phyloP scores from a whole-genome alignment of 805 yeast genomes.

The Ogataea trehalophila region DNA sequence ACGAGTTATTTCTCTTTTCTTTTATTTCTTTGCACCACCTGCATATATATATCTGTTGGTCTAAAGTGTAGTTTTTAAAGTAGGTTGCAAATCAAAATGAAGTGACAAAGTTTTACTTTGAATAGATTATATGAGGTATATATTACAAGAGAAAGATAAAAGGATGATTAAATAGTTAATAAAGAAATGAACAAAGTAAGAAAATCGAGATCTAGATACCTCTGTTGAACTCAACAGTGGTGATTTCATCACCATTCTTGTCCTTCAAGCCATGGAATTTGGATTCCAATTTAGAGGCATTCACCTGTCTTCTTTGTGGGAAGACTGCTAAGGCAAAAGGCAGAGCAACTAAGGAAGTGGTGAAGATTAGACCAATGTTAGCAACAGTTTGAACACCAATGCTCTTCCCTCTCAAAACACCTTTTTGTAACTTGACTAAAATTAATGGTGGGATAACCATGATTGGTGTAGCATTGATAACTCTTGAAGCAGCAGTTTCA shows the following conservation, averaged over 20 bases:
- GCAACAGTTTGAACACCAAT: slow-evolving; percentile 58
- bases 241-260: slow-evolving; percentile 51
- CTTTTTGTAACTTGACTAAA: slow-evolving; percentile 70
- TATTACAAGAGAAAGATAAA: too few relatives aligned
- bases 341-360: slow-evolving; percentile 78
- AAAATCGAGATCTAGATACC: slow-evolving; percentile 55
- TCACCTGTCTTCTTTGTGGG: slow-evolving; percentile 77
- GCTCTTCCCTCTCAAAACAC: slow-evolving; percentile 64
- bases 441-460: slow-evolving; percentile 95
- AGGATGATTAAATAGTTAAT: too few relatives aligned
- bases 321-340: slow-evolving; percentile 95
- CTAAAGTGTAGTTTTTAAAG: too few relatives aligned
- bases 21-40: too few relatives aligned
- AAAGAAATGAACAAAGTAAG: too few relatives aligned
- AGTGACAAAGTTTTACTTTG: too few relatives aligned
- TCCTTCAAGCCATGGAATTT: slow-evolving; percentile 59
- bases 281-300: slow-evolving; percentile 57
- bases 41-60: too few relatives aligned
- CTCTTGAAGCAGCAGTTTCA: slow-evolving; percentile 93
- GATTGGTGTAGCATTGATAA: slow-evolving; percentile 93
- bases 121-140: too few relatives aligned
- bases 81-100: too few relatives aligned
- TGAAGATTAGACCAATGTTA: slow-evolving; percentile 82
- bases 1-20: too few relatives aligned
- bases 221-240: slow-evolving; percentile 78